Percentiles rank a stretch among this genome's conserved stretches.
These are phyloP conservation scores for Arxiozyma slooffiae DNA, from an alignment of 1,139 yeast genomes.

Conservation along the genomic window DNA sequence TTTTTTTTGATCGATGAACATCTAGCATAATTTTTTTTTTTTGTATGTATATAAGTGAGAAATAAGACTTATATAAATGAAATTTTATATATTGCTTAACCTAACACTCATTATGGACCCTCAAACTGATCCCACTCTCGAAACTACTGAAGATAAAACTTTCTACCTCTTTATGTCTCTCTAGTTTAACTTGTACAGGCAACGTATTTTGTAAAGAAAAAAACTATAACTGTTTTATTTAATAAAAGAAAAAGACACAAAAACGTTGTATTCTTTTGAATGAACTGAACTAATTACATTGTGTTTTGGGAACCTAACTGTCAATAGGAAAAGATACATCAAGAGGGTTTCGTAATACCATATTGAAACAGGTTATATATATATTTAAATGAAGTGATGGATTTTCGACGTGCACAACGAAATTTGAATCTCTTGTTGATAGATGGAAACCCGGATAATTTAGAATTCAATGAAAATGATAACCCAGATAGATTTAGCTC, in stretches of 20 bases:
- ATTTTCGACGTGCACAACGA: slow-evolving; percentile 18
- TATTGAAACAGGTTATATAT: not conserved
- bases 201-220: no score
- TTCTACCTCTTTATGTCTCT: no score
- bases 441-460: slow-evolving; percentile 1
- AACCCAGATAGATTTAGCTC: not conserved
- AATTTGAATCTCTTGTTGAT: slow-evolving; percentile 14
- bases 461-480: not conserved
- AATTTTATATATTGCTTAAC: no score
- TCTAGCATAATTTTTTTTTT: not conserved
- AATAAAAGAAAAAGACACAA: no score
- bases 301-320: not conserved
- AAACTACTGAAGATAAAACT: no score
- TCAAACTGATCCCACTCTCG: no score
- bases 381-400: slow-evolving; percentile 12
- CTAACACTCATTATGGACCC: no score
- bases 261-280: no score
- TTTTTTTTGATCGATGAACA: not conserved
- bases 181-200: no score
- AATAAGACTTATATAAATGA: no score
- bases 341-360: not conserved
- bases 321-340: no score
- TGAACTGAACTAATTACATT: not conserved
- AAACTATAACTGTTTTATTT: no score
- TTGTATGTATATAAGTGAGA: not conserved